Evolutionary conservation across 2,329 filamentous ascomycete species (phyloP).

Genomic region (Verticillium klebahnii): DNA sequence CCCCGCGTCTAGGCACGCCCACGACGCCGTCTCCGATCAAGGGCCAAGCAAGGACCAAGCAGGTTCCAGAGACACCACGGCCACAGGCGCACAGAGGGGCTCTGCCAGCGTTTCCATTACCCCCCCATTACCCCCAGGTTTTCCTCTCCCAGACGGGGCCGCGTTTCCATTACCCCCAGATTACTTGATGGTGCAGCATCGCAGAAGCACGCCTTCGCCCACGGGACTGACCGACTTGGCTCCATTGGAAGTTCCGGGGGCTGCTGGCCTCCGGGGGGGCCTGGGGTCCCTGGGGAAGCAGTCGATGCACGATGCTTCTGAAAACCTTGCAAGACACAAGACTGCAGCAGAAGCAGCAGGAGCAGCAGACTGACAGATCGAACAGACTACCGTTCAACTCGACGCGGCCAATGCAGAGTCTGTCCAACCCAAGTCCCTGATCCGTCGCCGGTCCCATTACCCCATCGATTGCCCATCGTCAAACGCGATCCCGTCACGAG

Average conservation of each 20-base stretch:
- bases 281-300: neutral
- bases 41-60: neutral
- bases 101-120: conserved; percentile 2
- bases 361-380: too few relatives aligned
- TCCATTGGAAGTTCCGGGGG: neutral
- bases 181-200: conserved; percentile 15
- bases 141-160: neutral
- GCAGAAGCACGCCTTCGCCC: conserved; percentile 2
- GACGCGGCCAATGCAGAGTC: neutral
- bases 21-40: neutral
- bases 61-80: neutral
- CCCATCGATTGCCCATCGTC: neutral
- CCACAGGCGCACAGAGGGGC: neutral
- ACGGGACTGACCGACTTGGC: conserved; percentile 8
- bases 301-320: neutral
- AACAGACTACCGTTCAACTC: neutral
- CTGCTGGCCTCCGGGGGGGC: neutral
- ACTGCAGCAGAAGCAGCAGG: neutral
- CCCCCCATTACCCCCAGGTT: conserved; percentile 5
- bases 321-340: neutral
- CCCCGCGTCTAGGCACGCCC: neutral
- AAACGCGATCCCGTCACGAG: neutral
- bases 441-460: neutral
- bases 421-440: neutral
- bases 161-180: conserved; percentile 17